Conservation (phyloP, 2,329 filamentous ascomycete species). For the Talaromyces sp. region DNA sequence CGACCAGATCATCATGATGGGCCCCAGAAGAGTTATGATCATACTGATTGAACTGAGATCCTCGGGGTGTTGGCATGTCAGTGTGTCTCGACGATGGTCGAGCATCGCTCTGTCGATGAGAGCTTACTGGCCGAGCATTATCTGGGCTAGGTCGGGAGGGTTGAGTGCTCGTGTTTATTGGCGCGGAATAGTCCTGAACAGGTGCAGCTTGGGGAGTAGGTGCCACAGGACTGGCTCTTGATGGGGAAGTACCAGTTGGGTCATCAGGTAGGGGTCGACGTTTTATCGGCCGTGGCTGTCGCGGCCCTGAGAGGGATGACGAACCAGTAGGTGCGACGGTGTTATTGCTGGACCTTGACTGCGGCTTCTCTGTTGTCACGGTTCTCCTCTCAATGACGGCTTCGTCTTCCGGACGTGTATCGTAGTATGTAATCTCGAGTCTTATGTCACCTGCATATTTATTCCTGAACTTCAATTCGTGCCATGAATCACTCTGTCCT, state of each 20-base stretch:
- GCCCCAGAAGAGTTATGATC: constrained; percentile 1
- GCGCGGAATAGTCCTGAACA: constrained; percentile 24
- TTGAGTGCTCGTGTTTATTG: constrained; percentile 16
- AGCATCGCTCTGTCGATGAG: constrained; percentile 7
- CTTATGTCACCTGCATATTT: constrained; percentile 95
- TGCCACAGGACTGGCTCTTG: constrained; percentile 34
- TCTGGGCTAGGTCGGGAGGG: constrained; percentile 12
- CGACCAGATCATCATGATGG: neutral
- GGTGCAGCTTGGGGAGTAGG: constrained; percentile 20
- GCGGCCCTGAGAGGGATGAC: constrained; percentile 42
- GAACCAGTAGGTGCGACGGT: constrained; percentile 20
- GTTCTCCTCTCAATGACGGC: constrained; percentile 54
- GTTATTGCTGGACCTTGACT: constrained; percentile 29
- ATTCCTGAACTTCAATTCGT: constrained; percentile 77
- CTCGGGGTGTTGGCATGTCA: constrained; percentile 9
- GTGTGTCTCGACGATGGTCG: constrained; percentile 6
- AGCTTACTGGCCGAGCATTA: constrained; percentile 19
- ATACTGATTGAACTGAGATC: neutral
- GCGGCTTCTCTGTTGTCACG: constrained; percentile 36
- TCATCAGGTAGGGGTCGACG: constrained; percentile 79
- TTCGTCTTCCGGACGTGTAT: constrained; percentile 80
- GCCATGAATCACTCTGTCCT: constrained; percentile 93
- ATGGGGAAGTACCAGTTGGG: constrained; percentile 55
- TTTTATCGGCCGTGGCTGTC: constrained; percentile 64
- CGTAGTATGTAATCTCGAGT: constrained; percentile 95